phyloP scores from a whole-genome alignment of 1,139 yeast genomes.

The Zygosaccharomyces sapae region DNA sequence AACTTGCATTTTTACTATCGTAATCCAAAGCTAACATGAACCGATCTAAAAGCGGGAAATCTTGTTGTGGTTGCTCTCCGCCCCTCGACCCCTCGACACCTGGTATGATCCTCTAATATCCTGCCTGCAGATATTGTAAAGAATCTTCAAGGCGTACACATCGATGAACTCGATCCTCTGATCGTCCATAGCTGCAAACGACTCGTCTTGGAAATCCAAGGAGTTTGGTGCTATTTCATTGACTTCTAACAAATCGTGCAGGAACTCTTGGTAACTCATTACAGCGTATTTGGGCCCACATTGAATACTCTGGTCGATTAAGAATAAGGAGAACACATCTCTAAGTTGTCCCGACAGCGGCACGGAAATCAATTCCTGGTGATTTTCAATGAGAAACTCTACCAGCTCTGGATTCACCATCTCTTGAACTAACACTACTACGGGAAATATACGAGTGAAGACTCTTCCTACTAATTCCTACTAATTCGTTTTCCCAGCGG shows the following conservation, averaged over 20 bases:
- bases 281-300: background rate
- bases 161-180: slow-evolving; percentile 27
- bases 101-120: background rate
- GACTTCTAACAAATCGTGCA: slow-evolving; percentile 14
- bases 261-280: slow-evolving; percentile 15
- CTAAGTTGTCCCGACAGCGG: slow-evolving; percentile 27
- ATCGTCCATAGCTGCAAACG: background rate
- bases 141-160: slow-evolving; percentile 21
- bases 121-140: slow-evolving; percentile 14
- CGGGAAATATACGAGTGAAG: too few species aligned
- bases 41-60: slow-evolving; percentile 11
- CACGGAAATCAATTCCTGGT: slow-evolving; percentile 15
- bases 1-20: background rate
- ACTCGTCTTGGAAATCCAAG: slow-evolving; percentile 13
- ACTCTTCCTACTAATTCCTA: too few species aligned
- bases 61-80: background rate
- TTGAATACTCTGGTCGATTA: slow-evolving; percentile 10
- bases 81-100: too few species aligned
- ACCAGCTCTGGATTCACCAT: slow-evolving; percentile 17
- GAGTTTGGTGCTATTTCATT: slow-evolving; percentile 19
- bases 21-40: slow-evolving; percentile 13
- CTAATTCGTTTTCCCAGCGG: slow-evolving; percentile 1
- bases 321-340: slow-evolving; percentile 21
- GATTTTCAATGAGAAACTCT: slow-evolving; percentile 24
- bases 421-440: background rate